Evolutionary conservation across 139 green algal species (phyloP).

Genomic region (Pleodorina starrii): DNA sequence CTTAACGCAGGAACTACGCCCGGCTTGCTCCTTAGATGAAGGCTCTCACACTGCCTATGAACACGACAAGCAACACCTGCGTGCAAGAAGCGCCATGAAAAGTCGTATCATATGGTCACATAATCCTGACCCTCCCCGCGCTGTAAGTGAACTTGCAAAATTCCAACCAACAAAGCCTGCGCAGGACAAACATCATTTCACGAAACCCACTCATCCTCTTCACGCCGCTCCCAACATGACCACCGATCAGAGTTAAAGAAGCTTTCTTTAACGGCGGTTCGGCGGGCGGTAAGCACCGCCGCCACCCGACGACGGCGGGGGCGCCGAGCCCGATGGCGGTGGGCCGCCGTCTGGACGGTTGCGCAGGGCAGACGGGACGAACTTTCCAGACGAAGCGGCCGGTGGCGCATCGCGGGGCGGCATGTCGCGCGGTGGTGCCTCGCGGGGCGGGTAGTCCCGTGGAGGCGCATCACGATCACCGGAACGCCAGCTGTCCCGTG

Average conservation of each 20-base stretch:
- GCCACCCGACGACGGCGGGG: slow-evolving; percentile 14
- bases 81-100: neutral
- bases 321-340: slow-evolving; percentile 6
- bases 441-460: neutral
- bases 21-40: too few species aligned
- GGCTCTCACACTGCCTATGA: too few species aligned
- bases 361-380: slow-evolving; percentile 52
- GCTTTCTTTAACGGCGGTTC: neutral
- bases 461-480: slow-evolving; percentile 24
- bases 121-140: neutral
- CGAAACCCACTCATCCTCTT: neutral
- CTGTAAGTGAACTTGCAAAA: neutral
- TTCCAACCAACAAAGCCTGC: neutral
- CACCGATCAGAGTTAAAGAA: neutral
- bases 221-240: neutral
- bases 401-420: slow-evolving; percentile 6
- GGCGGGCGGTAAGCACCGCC: slow-evolving; percentile 21
- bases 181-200: neutral
- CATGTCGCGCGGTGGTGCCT: slow-evolving; percentile 19
- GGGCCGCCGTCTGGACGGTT: slow-evolving; percentile 11
- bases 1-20: too few species aligned
- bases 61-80: slow-evolving; percentile 3
- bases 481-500: neutral
- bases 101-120: neutral
- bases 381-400: slow-evolving; percentile 37